Base-by-base conservation (phyloP, 2,329 filamentous ascomycete genomes). In the Pseudogymnoascus pannorum region DNA sequence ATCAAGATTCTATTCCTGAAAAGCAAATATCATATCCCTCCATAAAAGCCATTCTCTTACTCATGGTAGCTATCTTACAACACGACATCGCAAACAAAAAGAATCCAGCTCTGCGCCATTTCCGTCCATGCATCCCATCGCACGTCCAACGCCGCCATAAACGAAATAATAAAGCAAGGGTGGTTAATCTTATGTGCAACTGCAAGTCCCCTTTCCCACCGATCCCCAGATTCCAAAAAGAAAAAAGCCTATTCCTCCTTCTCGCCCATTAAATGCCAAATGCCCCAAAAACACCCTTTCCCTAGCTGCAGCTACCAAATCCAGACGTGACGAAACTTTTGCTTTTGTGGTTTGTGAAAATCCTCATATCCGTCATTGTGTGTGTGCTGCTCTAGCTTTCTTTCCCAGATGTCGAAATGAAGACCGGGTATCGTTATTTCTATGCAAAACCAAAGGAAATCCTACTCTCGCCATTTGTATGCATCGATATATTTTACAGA, bases 361-460 rank as follows among this genome's bases (percentile, higher is more conserved):
- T 60, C 36, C 36, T 57, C 58, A 58, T 24, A 38, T 58, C 40
- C 58, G 20, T 60, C 42, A 20, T 44, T 35, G 33, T 60, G 58
- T 29, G 31, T 44, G 40, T 35, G 58, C 58, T 57, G 58, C 29
- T 48, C 58, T 57, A 60, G 29, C 36, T 60, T 60, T 60, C 42
- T 60, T 51, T 44, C 42, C 48, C 57, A 58, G 57, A 57, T 60
- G 58, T 64, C 63, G 64, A 66, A 68, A 68, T 67, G 63, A 64
- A 67, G 63, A 67, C 66, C 64, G 69, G 70, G 70, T 71, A 72
- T 71, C 70, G 68, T 66, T 69, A 60, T 64, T 65, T 71, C 67
- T 71, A 70, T 70, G 68, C 66, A 69, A 69, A 70, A 71, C 68
- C 66, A 66, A 68, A 68, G 60, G 66, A 67, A 59, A 68, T 64